Percentiles rank a stretch among this genome's conserved stretches.
These are phyloP conservation scores for Plasmodium falciparum DNA, from an alignment of 169 alveolate species.

Conservation along the genomic window DNA sequence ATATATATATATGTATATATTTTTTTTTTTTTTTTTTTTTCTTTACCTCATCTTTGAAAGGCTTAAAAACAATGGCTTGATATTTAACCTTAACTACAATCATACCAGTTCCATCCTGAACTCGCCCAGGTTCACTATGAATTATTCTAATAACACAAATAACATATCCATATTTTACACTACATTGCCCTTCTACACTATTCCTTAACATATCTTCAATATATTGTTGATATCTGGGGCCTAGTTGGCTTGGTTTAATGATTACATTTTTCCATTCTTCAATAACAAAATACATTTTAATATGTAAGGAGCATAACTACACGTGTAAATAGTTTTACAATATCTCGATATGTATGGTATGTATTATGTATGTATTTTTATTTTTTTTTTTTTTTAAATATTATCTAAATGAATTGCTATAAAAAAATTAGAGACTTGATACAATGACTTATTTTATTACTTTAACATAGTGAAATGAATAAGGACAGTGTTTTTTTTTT, in stretches of 20 bases:
- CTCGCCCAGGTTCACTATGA: constrained; percentile 92
- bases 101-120: constrained; percentile 94
- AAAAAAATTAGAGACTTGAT: too few species aligned
- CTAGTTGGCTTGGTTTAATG: constrained; percentile 92
- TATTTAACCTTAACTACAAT: constrained; percentile 92
- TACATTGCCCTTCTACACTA: constrained; percentile 92
- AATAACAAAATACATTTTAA: constrained; percentile 90
- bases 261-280: constrained; percentile 93
- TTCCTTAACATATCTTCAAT: constrained; percentile 91
- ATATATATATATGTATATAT: neutral
- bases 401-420: too few species aligned
- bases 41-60: constrained; percentile 92
- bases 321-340: too few species aligned
- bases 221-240: constrained; percentile 91
- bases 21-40: neutral
- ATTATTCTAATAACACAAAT: constrained; percentile 92
- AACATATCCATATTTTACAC: constrained; percentile 88
- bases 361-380: too few species aligned
- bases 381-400: too few species aligned
- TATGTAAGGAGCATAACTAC: too few species aligned
- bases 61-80: constrained; percentile 93
- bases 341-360: too few species aligned
- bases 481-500: too few species aligned
- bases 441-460: too few species aligned
- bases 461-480: too few species aligned